These are phyloP conservation scores for Cladorrhinum samala DNA, from an alignment of 495 filamentous ascomycete species.

Conservation along the genomic window DNA sequence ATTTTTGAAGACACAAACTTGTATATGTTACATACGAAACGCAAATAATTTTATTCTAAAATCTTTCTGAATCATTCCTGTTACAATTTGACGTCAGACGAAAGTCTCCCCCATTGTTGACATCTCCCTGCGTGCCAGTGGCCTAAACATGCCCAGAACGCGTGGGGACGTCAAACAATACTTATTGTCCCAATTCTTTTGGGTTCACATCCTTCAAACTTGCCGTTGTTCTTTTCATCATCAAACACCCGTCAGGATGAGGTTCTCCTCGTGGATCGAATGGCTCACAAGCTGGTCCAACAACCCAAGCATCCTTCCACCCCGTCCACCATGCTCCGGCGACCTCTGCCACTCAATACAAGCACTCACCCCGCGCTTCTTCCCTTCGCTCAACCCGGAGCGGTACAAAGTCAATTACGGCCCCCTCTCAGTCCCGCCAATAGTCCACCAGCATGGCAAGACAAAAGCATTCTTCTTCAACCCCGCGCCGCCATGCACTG, in stretches of 20 bases:
- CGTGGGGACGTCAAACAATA: neutral
- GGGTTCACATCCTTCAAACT: neutral
- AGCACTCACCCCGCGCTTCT: constrained; percentile 17
- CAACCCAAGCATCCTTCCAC: neutral
- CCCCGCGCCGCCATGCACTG: constrained; percentile 17
- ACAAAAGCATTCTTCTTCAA: constrained; percentile 10
- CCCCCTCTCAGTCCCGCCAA: constrained; percentile 17
- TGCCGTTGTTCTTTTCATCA: neutral
- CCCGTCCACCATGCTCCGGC: neutral
- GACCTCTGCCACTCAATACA: neutral
- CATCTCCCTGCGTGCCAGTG: neutral
- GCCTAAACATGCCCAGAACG: neutral
- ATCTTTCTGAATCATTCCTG: neutral
- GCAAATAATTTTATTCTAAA: neutral
- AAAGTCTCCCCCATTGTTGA: neutral
- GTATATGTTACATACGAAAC: too few relatives aligned
- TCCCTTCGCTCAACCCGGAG: constrained; percentile 13
- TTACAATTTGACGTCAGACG: neutral
- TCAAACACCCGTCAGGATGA: too few relatives aligned
- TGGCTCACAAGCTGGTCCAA: too few relatives aligned
- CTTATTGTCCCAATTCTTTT: neutral
- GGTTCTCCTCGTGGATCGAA: too few relatives aligned
- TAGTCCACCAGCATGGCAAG: constrained; percentile 6
- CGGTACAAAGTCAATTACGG: constrained; percentile 20
- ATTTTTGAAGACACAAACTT: neutral